phyloP scores from a whole-genome alignment of 106 monocot genomes.

The Hemerocallis citrina region DNA sequence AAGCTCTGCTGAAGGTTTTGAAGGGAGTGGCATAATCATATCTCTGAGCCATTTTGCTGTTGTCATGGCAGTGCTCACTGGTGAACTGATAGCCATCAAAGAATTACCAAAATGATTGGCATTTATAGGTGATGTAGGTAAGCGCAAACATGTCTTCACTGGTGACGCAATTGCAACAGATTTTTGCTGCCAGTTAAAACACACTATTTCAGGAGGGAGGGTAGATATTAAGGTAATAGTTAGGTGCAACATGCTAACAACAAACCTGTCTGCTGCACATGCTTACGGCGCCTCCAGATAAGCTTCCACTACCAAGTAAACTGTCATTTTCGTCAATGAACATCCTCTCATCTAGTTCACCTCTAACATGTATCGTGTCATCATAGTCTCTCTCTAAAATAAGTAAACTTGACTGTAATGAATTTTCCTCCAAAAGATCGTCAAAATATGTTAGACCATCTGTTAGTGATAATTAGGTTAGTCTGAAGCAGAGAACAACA shows the following conservation, averaged over 20 bases:
- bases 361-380: constrained; percentile 24
- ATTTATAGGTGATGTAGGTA: constrained; percentile 47
- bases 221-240: background rate
- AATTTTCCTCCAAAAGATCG: constrained; percentile 51
- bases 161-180: constrained; percentile 46
- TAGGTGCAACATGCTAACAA: background rate
- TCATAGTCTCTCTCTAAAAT: constrained; percentile 64
- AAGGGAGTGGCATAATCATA: constrained; percentile 53
- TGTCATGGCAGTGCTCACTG: constrained; percentile 84
- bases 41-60: constrained; percentile 91
- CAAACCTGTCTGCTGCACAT: constrained; percentile 37
- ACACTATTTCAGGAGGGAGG: too few relatives aligned
- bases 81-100: constrained; percentile 44
- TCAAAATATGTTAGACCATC: constrained; percentile 70
- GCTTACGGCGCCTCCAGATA: constrained; percentile 34
- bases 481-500: background rate
- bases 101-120: too few relatives aligned
- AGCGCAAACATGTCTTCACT: constrained; percentile 37
- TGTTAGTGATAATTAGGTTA: constrained; percentile 13
- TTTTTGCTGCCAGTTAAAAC: constrained; percentile 30
- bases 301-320: constrained; percentile 34
- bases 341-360: constrained; percentile 60
- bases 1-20: constrained; percentile 60
- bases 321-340: constrained; percentile 51
- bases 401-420: constrained; percentile 37